Evolutionary conservation across 371 early-diverging fungal species (phyloP).

Genomic region (Astathelohania contejeani): DNA sequence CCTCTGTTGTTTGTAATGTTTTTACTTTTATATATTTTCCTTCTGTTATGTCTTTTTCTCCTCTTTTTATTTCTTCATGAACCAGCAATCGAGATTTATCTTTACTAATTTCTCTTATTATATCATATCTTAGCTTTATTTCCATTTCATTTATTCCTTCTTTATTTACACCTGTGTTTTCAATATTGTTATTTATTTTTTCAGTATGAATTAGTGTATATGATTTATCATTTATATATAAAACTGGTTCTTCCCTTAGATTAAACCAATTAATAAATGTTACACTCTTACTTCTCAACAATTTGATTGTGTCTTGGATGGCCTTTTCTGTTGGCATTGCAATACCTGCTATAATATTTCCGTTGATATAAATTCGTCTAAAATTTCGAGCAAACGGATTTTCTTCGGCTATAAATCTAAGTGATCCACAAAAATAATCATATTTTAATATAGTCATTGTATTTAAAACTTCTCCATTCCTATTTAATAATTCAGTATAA

Average conservation of each 20-base stretch:
- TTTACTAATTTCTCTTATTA: constrained; percentile 54
- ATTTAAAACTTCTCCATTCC: constrained; percentile 57
- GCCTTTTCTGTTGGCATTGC: too few species aligned
- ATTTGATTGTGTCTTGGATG: too few species aligned
- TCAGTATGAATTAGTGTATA: constrained; percentile 59
- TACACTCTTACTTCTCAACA: too few species aligned
- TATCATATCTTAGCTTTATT: constrained; percentile 57
- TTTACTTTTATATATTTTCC: neutral
- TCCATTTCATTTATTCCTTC: constrained; percentile 59
- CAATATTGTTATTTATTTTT: constrained; percentile 57
- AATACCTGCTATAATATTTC: constrained; percentile 54
- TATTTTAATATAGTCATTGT: constrained; percentile 59
- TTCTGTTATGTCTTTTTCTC: constrained; percentile 34
- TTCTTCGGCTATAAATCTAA: constrained; percentile 13
- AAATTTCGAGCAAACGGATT: constrained; percentile 53
- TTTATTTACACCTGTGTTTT: constrained; percentile 58
- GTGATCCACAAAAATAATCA: constrained; percentile 57
- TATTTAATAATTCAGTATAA: too few species aligned
- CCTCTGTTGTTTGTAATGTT: constrained; percentile 20
- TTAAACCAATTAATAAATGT: constrained; percentile 60
- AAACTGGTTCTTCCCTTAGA: constrained; percentile 60
- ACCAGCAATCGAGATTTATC: constrained; percentile 56
- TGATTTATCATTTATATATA: constrained; percentile 60
- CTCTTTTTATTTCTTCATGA: constrained; percentile 56
- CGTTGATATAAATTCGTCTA: constrained; percentile 21